A percentile compares a stretch with the other conserved stretches of the same genome.
These are phyloP conservation scores for Annona cherimola DNA, from an alignment of 164 flowering plant genomes.

Conservation along the genomic window DNA sequence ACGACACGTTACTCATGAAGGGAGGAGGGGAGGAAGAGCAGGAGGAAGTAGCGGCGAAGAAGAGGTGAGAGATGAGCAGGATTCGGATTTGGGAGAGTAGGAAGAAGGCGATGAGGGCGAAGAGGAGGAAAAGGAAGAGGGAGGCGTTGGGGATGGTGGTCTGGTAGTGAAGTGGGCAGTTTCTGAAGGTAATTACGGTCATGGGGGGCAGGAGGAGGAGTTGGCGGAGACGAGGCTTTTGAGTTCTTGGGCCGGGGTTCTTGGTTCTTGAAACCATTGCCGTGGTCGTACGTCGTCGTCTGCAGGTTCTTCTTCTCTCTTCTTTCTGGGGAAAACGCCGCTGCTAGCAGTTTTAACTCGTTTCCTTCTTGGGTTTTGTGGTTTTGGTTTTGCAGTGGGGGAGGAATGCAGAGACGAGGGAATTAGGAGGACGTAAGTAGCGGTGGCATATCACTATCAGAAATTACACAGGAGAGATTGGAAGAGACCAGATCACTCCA, in stretches of 20 bases:
- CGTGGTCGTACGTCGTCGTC: too few species aligned
- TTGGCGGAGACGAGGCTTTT: constrained; percentile 4
- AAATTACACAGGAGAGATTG: too few species aligned
- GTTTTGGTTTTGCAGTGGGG: too few species aligned
- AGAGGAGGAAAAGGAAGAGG: constrained; percentile 21
- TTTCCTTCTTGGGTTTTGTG: too few species aligned
- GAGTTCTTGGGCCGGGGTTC: constrained; percentile 31
- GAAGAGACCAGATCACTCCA: too few species aligned
- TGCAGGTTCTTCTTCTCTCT: too few species aligned
- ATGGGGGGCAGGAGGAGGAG: constrained; percentile 18
- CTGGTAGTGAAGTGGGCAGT: constrained; percentile 3
- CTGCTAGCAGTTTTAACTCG: too few species aligned
- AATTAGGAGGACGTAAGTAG: too few species aligned
- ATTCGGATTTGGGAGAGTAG: constrained; percentile 16
- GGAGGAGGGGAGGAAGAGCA: constrained; percentile 8
- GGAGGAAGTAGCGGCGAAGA: constrained; percentile 6
- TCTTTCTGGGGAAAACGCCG: too few species aligned
- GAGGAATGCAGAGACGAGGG: too few species aligned
- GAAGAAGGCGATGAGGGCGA: constrained; percentile 27
- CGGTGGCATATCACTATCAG: too few species aligned
- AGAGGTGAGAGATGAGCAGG: constrained; percentile 15
- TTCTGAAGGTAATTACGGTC: constrained; percentile 20
- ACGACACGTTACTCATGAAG: not conserved
- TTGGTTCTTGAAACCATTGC: constrained; percentile 21
- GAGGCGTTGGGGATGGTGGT: constrained; percentile 8